A percentile compares a stretch with the other conserved stretches of the same genome.
Conservation (phyloP, 2,329 filamentous ascomycete genomes). For the Pezicula rhizophila region DNA sequence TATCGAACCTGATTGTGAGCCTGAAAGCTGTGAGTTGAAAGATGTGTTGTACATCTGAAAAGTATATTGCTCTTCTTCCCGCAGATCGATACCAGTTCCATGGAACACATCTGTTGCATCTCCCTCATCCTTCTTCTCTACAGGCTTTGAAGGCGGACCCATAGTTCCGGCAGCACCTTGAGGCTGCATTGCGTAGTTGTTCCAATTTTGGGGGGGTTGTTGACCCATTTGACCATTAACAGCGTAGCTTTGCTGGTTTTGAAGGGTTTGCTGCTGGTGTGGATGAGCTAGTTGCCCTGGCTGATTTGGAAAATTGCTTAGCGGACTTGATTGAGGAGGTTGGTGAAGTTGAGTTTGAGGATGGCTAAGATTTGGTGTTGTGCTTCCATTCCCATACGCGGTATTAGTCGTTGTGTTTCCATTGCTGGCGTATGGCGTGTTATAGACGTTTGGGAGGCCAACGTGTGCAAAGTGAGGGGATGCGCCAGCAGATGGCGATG, state of each 20-base stretch:
- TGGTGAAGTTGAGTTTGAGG: constrained; percentile 14
- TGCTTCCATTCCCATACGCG: constrained; percentile 1
- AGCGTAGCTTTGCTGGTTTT: constrained; percentile 5
- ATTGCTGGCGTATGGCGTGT: constrained; percentile 27
- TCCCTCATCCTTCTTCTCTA: constrained; percentile 53
- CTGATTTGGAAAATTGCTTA: constrained; percentile 8
- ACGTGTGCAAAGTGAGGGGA: constrained; percentile 27
- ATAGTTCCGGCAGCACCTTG: constrained; percentile 36
- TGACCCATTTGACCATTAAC: too few species aligned
- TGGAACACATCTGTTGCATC: constrained; percentile 80
- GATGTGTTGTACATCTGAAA: constrained; percentile 58
- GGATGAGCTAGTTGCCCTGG: constrained; percentile 1
- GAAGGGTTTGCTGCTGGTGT: constrained; percentile 23
- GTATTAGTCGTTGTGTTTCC: constrained; percentile 13
- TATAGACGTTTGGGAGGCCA: constrained; percentile 24
- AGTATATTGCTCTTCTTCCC: constrained; percentile 79
- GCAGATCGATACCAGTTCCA: constrained; percentile 79
- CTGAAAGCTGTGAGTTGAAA: constrained; percentile 36
- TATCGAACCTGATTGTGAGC: constrained; percentile 33
- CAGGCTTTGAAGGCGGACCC: constrained; percentile 55
- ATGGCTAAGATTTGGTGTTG: constrained; percentile 19
- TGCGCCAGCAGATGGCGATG: constrained; percentile 19
- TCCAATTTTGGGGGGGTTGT: constrained; percentile 9
- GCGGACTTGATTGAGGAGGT: constrained; percentile 1
- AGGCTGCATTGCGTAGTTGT: constrained; percentile 28